phyloP scores from a whole-genome alignment of 2,329 filamentous ascomycete genomes.

The Trichophaea hybrida region DNA sequence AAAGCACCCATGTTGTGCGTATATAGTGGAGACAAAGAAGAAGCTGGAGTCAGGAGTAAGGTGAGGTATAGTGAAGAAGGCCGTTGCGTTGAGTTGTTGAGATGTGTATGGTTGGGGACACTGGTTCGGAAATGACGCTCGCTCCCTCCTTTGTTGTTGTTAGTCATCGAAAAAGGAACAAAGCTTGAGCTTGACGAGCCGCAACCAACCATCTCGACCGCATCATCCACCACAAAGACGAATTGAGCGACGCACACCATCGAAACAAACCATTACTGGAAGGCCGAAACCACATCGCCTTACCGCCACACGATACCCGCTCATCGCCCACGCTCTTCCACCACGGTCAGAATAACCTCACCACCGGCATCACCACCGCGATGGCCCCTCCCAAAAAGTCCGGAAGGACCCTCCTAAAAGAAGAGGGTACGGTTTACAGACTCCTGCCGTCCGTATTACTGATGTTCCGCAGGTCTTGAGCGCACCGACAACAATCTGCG shows the following conservation, averaged over 20 bases:
- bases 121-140: background rate
- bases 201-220: background rate
- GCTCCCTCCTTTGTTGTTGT: background rate
- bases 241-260: background rate
- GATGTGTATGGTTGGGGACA: background rate
- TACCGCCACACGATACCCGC: background rate
- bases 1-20: conserved; percentile 23
- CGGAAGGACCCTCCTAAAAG: conserved; percentile 45
- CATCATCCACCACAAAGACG: background rate
- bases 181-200: background rate
- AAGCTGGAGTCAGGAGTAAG: no score
- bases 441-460: conserved; percentile 5
- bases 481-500: conserved; percentile 98
- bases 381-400: conserved; percentile 42
- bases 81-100: background rate
- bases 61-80: background rate
- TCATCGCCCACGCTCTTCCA: background rate
- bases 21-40: no score
- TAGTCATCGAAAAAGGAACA: background rate
- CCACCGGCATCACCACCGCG: background rate
- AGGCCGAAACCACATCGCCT: background rate
- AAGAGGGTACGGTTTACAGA: conserved; percentile 37
- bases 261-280: background rate
- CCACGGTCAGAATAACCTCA: background rate
- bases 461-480: conserved; percentile 55